A percentile compares a stretch with the other conserved stretches of the same genome.
These are phyloP conservation scores for Rhizophora mangle DNA, from an alignment of 345 rosid genomes.

Conservation along the genomic window DNA sequence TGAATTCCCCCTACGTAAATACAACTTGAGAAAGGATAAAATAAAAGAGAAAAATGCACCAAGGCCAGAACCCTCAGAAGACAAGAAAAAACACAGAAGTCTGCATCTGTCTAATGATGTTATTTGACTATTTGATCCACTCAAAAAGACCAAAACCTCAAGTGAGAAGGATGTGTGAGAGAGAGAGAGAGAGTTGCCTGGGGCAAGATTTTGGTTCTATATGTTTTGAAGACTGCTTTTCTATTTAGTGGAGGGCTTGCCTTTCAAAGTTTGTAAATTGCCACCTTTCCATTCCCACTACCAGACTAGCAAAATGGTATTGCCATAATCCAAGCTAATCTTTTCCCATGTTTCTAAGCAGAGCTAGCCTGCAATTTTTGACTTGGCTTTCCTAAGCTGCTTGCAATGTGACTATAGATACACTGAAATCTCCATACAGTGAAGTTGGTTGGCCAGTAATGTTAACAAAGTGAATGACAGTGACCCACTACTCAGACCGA, in stretches of 20 bases:
- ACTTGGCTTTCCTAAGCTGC: not conserved
- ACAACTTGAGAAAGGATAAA: too few species aligned
- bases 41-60: slow-evolving; percentile 8
- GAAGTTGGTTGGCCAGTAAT: slow-evolving; percentile 18
- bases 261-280: slow-evolving; percentile 30
- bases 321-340: slow-evolving; percentile 13
- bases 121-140: slow-evolving; percentile 44
- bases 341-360: not conserved
- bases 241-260: slow-evolving; percentile 24
- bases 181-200: too few species aligned
- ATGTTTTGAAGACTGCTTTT: slow-evolving; percentile 13
- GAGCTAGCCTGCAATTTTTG: too few species aligned
- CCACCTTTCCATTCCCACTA: slow-evolving; percentile 22
- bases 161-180: slow-evolving; percentile 1
- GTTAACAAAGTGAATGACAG: not conserved
- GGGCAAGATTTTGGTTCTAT: slow-evolving; percentile 8
- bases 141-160: slow-evolving; percentile 22
- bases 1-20: too few species aligned
- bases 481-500: not conserved
- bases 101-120: slow-evolving; percentile 45
- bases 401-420: not conserved
- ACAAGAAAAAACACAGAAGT: slow-evolving; percentile 51
- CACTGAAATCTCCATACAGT: slow-evolving; percentile 7
- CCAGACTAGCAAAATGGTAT: slow-evolving; percentile 8
- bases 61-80: slow-evolving; percentile 1